phyloP scores from a whole-genome alignment of 345 rosid species.

The Dipteronia dyeriana region DNA sequence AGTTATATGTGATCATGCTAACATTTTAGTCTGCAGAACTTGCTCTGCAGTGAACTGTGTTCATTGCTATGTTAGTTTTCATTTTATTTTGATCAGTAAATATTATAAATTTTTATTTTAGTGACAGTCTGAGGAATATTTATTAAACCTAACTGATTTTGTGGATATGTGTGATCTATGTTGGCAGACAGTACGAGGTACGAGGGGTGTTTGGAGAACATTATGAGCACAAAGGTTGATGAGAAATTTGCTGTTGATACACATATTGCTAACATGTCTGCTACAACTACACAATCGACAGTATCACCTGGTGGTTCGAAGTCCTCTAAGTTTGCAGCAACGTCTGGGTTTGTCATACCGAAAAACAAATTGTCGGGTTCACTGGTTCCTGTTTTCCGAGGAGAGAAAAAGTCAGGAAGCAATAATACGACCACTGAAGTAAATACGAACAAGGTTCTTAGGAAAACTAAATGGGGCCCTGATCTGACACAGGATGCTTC shows the following conservation, averaged over 20 bases:
- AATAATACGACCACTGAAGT: conserved; percentile 41
- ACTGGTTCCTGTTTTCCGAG: conserved; percentile 64
- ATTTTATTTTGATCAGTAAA: background rate
- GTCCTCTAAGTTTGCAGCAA: conserved; percentile 74
- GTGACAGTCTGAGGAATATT: background rate
- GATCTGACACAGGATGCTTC: conserved; percentile 67
- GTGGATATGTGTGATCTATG: background rate
- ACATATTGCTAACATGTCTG: conserved; percentile 40
- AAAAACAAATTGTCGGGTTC: conserved; percentile 91
- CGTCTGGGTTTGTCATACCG: conserved; percentile 88
- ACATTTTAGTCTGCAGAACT: background rate
- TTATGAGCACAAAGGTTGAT: conserved; percentile 35
- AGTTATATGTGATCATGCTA: background rate
- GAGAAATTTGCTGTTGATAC: conserved; percentile 33
- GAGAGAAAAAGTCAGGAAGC: conserved; percentile 48
- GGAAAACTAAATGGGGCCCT: conserved; percentile 90
- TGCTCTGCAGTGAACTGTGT: background rate
- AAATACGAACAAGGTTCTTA: conserved; percentile 41
- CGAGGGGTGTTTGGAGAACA: background rate
- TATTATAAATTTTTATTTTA: background rate
- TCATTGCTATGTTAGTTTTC: background rate
- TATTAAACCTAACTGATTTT: background rate
- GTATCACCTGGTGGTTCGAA: conserved; percentile 45
- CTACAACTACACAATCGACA: conserved; percentile 32
- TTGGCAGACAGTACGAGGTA: background rate